Evolutionary conservation across 176 grass and related monocot species (phyloP).

Genomic region (Oryza australiensis): DNA sequence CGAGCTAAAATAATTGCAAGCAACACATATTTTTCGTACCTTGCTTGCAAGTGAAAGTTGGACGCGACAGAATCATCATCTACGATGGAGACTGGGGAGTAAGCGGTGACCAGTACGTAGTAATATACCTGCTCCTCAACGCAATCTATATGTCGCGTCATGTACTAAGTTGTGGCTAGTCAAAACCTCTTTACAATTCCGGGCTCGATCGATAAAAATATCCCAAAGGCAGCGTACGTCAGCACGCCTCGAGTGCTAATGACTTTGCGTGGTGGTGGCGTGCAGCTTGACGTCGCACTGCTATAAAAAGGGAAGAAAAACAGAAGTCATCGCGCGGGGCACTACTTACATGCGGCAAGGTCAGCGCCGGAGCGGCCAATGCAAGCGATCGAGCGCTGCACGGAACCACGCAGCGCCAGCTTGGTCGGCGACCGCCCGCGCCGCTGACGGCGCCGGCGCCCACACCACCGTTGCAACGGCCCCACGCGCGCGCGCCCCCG

Average conservation of each 20-base stretch:
- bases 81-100: neutral
- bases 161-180: neutral
- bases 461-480: neutral
- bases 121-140: neutral
- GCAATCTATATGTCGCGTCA: neutral
- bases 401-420: conserved; percentile 8
- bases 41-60: neutral
- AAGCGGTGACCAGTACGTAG: neutral
- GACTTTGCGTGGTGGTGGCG: neutral
- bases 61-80: neutral
- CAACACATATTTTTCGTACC: conserved; percentile 1
- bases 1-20: neutral
- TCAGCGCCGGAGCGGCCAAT: conserved; percentile 17
- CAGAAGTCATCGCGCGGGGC: conserved; percentile 20
- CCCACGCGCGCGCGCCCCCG: neutral
- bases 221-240: neutral
- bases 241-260: conserved; percentile 7
- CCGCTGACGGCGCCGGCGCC: neutral
- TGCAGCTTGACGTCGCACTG: conserved; percentile 30
- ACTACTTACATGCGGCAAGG: conserved; percentile 5
- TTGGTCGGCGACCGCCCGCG: neutral
- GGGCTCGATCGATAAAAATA: neutral
- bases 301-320: neutral
- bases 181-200: neutral
- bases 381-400: neutral